A percentile compares a stretch with the other conserved stretches of the same genome.
These are phyloP conservation scores for Plasmodium gallinaceum DNA, from an alignment of 169 alveolate species.

Conservation along the genomic window DNA sequence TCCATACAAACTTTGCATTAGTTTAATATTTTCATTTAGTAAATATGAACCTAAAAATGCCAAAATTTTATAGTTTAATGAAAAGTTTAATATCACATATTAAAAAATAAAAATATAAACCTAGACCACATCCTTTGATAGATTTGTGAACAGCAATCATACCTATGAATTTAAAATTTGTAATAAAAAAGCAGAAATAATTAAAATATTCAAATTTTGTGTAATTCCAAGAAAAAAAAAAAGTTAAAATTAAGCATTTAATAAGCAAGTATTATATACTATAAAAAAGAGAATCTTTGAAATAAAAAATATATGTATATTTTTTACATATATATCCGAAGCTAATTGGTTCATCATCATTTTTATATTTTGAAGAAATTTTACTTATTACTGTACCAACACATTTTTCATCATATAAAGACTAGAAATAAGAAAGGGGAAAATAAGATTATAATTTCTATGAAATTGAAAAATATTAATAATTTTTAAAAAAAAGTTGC, in stretches of 20 bases:
- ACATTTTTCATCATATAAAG: constrained; percentile 56
- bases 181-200: too few relatives aligned
- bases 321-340: constrained; percentile 77
- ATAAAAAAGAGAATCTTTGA: too few relatives aligned
- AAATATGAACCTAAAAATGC: constrained; percentile 63
- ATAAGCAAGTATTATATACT: neutral
- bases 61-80: constrained; percentile 4
- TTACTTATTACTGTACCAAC: constrained; percentile 73
- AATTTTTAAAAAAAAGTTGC: constrained; percentile 16
- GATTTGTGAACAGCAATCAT: constrained; percentile 77
- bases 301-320: constrained; percentile 5
- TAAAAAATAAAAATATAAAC: constrained; percentile 31
- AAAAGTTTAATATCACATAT: constrained; percentile 8
- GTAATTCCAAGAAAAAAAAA: too few relatives aligned
- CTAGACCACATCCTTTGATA: constrained; percentile 64
- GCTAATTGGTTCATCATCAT: constrained; percentile 45
- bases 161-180: constrained; percentile 33
- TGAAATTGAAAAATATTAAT: constrained; percentile 3
- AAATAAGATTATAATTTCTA: neutral
- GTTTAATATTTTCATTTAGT: constrained; percentile 63
- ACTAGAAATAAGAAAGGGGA: constrained; percentile 20
- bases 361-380: constrained; percentile 56
- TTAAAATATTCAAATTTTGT: too few relatives aligned
- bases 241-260: neutral
- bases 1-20: constrained; percentile 71